A percentile compares a stretch with the other conserved stretches of the same genome.
Evolutionary conservation across 495 filamentous ascomycete genomes (phyloP).

Genomic region (Neurospora discreta): DNA sequence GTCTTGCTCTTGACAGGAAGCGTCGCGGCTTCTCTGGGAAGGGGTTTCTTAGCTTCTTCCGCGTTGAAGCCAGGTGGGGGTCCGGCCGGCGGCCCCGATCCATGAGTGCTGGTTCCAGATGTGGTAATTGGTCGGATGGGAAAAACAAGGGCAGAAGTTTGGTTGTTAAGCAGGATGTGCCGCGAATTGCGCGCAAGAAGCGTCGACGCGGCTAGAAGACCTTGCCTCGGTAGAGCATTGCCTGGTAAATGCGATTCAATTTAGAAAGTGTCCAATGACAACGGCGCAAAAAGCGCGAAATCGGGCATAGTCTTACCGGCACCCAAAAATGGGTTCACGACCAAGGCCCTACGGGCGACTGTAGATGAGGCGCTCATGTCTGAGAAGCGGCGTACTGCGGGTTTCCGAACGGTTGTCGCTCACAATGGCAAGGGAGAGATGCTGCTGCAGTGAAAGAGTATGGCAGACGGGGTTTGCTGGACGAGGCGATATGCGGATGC

Average conservation of each 20-base stretch:
- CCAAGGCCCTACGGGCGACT: constrained; percentile 46
- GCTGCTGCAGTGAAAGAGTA: background rate
- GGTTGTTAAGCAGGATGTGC: constrained; percentile 47
- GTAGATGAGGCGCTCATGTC: constrained; percentile 50
- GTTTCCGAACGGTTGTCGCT: background rate
- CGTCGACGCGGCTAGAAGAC: constrained; percentile 33
- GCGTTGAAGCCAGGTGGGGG: constrained; percentile 93
- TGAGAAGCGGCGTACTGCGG: background rate
- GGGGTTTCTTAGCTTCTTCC: constrained; percentile 79
- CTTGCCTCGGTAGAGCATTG: constrained; percentile 25
- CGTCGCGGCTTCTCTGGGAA: constrained; percentile 38
- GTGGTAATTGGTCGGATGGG: constrained; percentile 58
- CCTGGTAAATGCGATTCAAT: constrained; percentile 13
- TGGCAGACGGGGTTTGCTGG: background rate
- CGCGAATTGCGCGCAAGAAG: constrained; percentile 47
- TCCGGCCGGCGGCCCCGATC: constrained; percentile 38
- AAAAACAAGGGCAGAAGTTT: constrained; percentile 55
- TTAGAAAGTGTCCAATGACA: constrained; percentile 2
- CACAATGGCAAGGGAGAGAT: background rate
- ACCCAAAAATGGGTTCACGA: constrained; percentile 41
- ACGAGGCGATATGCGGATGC: background rate
- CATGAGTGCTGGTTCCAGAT: constrained; percentile 45
- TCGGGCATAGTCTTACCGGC: constrained; percentile 21
- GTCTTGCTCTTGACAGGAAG: constrained; percentile 22
- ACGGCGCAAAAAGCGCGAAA: constrained; percentile 6